Conservation (phyloP, 2,329 filamentous ascomycete species). For the Neopestalotiopsis sp. region DNA sequence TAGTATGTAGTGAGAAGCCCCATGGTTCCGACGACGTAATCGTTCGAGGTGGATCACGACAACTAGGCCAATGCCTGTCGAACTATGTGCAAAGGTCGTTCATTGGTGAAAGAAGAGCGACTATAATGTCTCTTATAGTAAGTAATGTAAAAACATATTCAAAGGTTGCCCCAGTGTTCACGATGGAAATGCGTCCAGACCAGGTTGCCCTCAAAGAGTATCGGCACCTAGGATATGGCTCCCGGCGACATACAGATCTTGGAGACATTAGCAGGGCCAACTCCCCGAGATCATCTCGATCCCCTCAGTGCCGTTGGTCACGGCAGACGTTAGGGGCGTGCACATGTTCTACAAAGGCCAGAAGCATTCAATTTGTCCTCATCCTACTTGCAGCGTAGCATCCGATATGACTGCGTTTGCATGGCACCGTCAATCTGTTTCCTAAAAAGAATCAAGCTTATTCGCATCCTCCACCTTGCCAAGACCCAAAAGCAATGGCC, state of each 20-base stretch:
- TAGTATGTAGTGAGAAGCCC: too few species aligned
- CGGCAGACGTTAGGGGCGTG: not conserved
- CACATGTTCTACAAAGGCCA: not conserved
- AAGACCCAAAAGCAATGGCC: not conserved
- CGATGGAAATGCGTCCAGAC: not conserved
- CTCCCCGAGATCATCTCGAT: not conserved
- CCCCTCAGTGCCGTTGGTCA: not conserved
- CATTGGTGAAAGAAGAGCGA: not conserved
- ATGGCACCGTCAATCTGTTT: slow-evolving; percentile 15
- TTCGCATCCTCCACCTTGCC: slow-evolving; percentile 5
- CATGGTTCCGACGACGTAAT: not conserved
- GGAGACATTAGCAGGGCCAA: not conserved
- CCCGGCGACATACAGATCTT: slow-evolving; percentile 1
- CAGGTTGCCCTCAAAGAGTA: not conserved
- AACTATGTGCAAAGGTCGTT: not conserved
- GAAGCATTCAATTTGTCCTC: not conserved
- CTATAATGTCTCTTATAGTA: not conserved
- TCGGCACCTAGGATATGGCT: not conserved
- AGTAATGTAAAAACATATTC: not conserved
- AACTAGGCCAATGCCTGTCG: not conserved
- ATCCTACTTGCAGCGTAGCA: not conserved
- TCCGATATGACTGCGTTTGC: not conserved
- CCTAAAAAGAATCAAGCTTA: slow-evolving; percentile 16
- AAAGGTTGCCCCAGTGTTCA: not conserved
- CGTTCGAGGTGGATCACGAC: not conserved